Conservation (phyloP, 192 early-diverging fungal genomes). For the Coemansia asiatica region DNA sequence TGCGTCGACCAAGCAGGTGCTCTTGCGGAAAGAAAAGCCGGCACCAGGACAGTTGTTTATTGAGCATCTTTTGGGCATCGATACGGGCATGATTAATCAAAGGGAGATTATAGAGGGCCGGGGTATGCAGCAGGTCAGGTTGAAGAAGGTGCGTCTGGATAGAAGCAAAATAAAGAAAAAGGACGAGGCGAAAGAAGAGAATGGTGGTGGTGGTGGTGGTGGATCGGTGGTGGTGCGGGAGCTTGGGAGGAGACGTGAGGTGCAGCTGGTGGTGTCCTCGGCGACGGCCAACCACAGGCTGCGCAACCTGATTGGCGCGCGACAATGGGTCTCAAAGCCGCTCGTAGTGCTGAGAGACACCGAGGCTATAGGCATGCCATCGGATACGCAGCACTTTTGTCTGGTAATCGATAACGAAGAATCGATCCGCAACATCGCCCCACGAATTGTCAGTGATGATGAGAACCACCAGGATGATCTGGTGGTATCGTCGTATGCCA, state of each 20-base stretch:
- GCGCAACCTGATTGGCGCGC: constrained; percentile 3
- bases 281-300: constrained; percentile 29
- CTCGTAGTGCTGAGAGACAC: not conserved
- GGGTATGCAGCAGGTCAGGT: constrained; percentile 2
- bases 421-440: constrained; percentile 30
- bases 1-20: constrained; percentile 15
- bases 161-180: not conserved
- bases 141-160: not conserved
- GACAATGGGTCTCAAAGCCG: not conserved
- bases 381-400: constrained; percentile 28
- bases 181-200: constrained; percentile 12
- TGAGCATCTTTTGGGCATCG: constrained; percentile 20
- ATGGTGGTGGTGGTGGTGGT: constrained; percentile 16
- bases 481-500: not conserved
- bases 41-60: constrained; percentile 36
- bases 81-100: not conserved
- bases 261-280: constrained; percentile 25
- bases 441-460: not conserved
- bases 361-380: not conserved
- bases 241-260: not conserved
- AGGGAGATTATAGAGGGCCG: not conserved
- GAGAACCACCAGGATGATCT: not conserved
- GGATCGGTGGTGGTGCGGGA: not conserved
- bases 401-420: constrained; percentile 36
- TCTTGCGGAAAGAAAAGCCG: constrained; percentile 29